A percentile compares a stretch with the other conserved stretches of the same genome.
phyloP scores from a whole-genome alignment of 2,329 filamentous ascomycete species.

The Daldinia eschscholtzii region DNA sequence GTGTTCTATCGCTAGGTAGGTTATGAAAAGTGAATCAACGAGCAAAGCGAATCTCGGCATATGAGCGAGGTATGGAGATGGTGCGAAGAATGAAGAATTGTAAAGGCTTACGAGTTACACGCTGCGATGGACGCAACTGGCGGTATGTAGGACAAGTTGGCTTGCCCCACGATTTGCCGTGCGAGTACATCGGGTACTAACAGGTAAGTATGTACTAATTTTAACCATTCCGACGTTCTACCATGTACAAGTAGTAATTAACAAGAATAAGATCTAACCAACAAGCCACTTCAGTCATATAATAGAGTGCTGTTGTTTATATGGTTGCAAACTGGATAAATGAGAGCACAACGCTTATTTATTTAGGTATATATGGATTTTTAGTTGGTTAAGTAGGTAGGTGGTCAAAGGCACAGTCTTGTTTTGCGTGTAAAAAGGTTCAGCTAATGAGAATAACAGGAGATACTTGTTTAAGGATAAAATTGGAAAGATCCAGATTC shows the following conservation, averaged over 20 bases:
- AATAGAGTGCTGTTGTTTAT: neutral
- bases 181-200: neutral
- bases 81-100: neutral
- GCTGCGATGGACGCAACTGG: conserved; percentile 21
- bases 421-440: neutral
- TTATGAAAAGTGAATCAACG: neutral
- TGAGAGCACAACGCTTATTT: neutral
- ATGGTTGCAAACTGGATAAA: neutral
- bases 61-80: neutral
- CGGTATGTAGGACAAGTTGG: conserved; percentile 22
- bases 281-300: neutral
- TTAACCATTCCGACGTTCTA: neutral
- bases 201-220: neutral
- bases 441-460: neutral
- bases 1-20: neutral
- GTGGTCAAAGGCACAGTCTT: neutral
- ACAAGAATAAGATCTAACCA: neutral
- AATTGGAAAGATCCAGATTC: conserved; percentile 26
- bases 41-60: conserved; percentile 2
- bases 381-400: neutral
- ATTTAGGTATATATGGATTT: neutral
- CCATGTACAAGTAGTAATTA: neutral
- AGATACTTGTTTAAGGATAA: neutral
- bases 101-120: conserved; percentile 18
- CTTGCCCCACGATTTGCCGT: conserved; percentile 17